Percentiles rank a stretch among this genome's conserved stretches.
These are phyloP conservation scores for Juglanconis sp. DNA, from an alignment of 2,329 filamentous ascomycete genomes.

Conservation along the genomic window DNA sequence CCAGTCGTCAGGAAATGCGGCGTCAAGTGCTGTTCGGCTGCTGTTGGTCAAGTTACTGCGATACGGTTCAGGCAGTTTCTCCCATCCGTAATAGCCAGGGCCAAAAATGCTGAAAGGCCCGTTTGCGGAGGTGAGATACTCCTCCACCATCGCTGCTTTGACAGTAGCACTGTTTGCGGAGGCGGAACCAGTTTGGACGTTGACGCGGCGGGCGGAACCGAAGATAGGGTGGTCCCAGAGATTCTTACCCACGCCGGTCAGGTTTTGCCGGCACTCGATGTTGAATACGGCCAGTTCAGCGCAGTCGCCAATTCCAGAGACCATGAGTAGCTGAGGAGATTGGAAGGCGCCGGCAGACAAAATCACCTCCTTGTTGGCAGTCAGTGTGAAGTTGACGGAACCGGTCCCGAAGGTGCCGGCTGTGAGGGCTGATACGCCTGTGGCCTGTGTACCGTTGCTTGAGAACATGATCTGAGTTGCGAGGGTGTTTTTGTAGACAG, in stretches of 20 bases:
- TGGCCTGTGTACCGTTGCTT: neutral
- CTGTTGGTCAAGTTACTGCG: conserved; percentile 3
- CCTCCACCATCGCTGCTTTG: neutral
- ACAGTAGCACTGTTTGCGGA: conserved; percentile 1
- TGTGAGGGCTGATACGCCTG: conserved; percentile 6
- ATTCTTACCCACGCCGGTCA: conserved; percentile 23
- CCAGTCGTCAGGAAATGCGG: conserved; percentile 7
- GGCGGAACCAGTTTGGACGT: neutral
- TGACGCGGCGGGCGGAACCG: conserved; percentile 3
- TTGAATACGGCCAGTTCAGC: conserved; percentile 25
- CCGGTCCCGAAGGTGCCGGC: conserved; percentile 6
- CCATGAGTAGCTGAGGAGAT: conserved; percentile 35
- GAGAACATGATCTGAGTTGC: neutral
- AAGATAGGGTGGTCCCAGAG: conserved; percentile 12
- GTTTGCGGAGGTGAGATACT: neutral
- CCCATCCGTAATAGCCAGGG: conserved; percentile 12
- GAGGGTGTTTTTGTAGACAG: conserved; percentile 4
- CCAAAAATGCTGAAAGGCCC: conserved; percentile 10
- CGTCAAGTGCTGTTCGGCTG: conserved; percentile 3
- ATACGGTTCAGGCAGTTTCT: conserved; percentile 10
- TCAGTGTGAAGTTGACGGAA: conserved; percentile 7
- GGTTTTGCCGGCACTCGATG: conserved; percentile 26
- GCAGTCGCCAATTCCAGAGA: conserved; percentile 30
- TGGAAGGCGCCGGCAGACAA: conserved; percentile 40
- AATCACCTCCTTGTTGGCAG: conserved; percentile 34